Evolutionary conservation across 768 basidiomycete species (phyloP), one percentile per base, ranked within the genome.

Genomic region (Hygrophorus pudorinus): DNA sequence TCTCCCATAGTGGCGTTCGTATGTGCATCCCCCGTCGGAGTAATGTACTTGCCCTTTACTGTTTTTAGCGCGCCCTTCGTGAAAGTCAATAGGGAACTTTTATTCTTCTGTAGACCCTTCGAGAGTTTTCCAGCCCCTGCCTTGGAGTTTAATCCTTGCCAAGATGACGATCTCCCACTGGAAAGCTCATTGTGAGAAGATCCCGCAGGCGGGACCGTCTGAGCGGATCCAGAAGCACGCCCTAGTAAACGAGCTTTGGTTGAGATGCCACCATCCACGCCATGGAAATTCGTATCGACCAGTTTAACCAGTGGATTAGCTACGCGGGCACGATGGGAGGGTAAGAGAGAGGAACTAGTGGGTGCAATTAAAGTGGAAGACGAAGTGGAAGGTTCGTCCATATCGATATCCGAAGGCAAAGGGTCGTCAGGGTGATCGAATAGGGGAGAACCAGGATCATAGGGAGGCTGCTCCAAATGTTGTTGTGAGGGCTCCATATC

Each of bases 261-360:
- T 5, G 72, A 53, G 31, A 78, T 72, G 13, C 68, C 70, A 31
- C 65, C 60, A 12, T 65, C 64, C 44, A 65, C 44, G 14, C 37
- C 47, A 16, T 49, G 48, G 14, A 65, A 49, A 10, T 55, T 46
- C 5, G 67, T 58, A 40, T 80, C 75, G 3, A 70, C 59, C 47
- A 75, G 56, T 51, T 75, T 75, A 14, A 82, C 70, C 3, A 66
- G 64, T 12, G 81, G 77, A 18, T 79, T 76, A 13, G 67, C 65
- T 11, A 59, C 63, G 35, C 76, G 71, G 1, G 57, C 61, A 44
- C 72, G 72, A 55, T 79, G 79, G 3, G 56, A 53, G 18, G 70
- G 65, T 1, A 65, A 44, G 53, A 4, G 45, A 7, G 16, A 16
- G 29, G 14, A 33, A 7, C 32, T 32, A 42, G 31, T 13, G 5